Percentiles rank a stretch among this genome's conserved stretches.
Conservation (phyloP, 2,329 filamentous ascomycete species). For the Colletotrichum sidae region DNA sequence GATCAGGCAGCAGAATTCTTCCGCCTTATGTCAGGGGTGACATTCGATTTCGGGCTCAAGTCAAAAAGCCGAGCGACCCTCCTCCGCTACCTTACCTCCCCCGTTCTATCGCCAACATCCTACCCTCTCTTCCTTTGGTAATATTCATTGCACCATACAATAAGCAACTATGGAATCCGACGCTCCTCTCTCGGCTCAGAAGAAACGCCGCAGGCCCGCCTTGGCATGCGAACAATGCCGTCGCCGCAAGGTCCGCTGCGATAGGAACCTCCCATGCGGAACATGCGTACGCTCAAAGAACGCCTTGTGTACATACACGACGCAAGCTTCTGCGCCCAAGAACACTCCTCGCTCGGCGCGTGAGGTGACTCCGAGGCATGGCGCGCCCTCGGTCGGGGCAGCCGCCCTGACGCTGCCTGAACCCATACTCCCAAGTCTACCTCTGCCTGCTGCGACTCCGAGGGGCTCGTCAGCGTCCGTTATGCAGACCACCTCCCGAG, state of each 20-base stretch:
- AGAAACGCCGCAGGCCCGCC: slow-evolving; percentile 54
- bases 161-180: background rate
- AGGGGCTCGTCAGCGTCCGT: background rate
- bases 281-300: slow-evolving; percentile 69
- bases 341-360: background rate
- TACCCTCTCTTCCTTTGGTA: background rate
- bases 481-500: background rate
- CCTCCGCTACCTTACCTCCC: too few relatives aligned
- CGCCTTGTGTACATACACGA: slow-evolving; percentile 64
- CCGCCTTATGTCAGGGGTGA: background rate
- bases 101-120: background rate
- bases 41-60: background rate
- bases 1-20: background rate
- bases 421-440: slow-evolving; percentile 22
- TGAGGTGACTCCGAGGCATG: background rate
- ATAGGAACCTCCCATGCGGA: slow-evolving; percentile 68
- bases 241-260: slow-evolving; percentile 71
- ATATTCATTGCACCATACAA: background rate
- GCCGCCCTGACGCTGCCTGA: slow-evolving; percentile 9
- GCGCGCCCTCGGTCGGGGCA: background rate
- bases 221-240: slow-evolving; percentile 69
- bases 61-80: slow-evolving; percentile 27
- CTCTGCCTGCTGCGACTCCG: slow-evolving; percentile 3
- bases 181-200: slow-evolving; percentile 38
- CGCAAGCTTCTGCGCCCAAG: slow-evolving; percentile 43